Conservation (phyloP, 1,139 yeast species). For the Hemisphaericaspora subhashii region DNA sequence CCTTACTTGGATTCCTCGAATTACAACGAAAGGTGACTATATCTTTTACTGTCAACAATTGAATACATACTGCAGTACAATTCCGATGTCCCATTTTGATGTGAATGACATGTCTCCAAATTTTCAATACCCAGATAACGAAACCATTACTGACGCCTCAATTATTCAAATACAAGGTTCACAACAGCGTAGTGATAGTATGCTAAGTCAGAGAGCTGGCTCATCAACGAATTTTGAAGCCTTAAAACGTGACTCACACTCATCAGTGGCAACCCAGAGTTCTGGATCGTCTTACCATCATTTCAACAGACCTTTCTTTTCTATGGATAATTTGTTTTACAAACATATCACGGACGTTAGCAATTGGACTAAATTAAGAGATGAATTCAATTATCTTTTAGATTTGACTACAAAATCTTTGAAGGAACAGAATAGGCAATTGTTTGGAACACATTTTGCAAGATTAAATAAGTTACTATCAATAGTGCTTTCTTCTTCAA, state of each 20-base stretch:
- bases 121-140: conserved; percentile 31
- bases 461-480: conserved; percentile 50
- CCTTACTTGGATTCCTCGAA: conserved; percentile 54
- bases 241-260: conserved; percentile 41
- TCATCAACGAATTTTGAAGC: conserved; percentile 24
- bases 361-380: conserved; percentile 56
- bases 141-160: conserved; percentile 25
- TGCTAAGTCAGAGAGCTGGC: conserved; percentile 11
- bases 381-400: conserved; percentile 45
- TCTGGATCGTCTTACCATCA: conserved; percentile 39
- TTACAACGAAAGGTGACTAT: conserved; percentile 56
- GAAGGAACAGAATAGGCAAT: conserved; percentile 46
- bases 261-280: conserved; percentile 29
- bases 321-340: conserved; percentile 50
- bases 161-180: conserved; percentile 17
- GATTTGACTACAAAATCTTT: conserved; percentile 50
- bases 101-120: conserved; percentile 19
- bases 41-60: conserved; percentile 60
- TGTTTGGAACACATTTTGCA: conserved; percentile 54
- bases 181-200: conserved; percentile 9
- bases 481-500: conserved; percentile 49
- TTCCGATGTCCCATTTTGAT: conserved; percentile 44
- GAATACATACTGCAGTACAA: conserved; percentile 54
- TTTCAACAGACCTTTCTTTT: conserved; percentile 43
- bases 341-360: conserved; percentile 55